phyloP scores from a whole-genome alignment of 305 asterid genomes.

The Fraxinus dipetala region DNA sequence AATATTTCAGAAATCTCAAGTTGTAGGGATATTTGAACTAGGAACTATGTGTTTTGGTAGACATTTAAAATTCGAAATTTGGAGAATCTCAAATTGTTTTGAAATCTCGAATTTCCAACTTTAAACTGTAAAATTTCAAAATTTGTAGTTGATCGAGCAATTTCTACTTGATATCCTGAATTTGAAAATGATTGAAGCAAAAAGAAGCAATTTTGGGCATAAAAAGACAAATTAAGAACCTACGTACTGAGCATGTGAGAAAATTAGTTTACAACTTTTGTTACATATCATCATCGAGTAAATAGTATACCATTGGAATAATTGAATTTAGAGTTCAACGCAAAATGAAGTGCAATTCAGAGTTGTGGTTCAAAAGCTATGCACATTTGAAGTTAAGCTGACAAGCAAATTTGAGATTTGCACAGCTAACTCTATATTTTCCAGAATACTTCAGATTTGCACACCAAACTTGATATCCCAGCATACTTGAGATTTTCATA shows the following conservation, averaged over 20 bases:
- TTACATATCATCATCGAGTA: not conserved
- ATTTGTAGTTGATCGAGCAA: not conserved
- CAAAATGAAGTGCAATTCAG: not conserved
- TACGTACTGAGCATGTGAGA: not conserved
- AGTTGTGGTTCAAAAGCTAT: not conserved
- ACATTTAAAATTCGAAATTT: not conserved
- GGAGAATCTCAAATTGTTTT: not conserved
- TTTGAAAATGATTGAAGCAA: not conserved
- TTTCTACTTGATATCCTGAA: not conserved
- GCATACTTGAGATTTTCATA: not conserved
- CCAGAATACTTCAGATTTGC: not conserved
- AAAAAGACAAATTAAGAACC: not conserved
- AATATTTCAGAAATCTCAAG: not conserved
- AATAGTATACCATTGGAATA: not conserved
- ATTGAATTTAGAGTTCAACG: not conserved
- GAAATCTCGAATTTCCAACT: not conserved
- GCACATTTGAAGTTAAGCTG: not conserved
- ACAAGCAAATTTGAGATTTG: not conserved
- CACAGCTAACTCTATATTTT: not conserved
- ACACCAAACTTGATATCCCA: not conserved
- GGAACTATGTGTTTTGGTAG: not conserved
- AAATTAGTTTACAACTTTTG: too few relatives aligned
- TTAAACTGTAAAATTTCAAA: not conserved
- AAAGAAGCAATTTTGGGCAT: not conserved
- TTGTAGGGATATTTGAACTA: not conserved